Base-by-base conservation (phyloP, 805 yeast genomes). In the Teunomyces kruisii region DNA sequence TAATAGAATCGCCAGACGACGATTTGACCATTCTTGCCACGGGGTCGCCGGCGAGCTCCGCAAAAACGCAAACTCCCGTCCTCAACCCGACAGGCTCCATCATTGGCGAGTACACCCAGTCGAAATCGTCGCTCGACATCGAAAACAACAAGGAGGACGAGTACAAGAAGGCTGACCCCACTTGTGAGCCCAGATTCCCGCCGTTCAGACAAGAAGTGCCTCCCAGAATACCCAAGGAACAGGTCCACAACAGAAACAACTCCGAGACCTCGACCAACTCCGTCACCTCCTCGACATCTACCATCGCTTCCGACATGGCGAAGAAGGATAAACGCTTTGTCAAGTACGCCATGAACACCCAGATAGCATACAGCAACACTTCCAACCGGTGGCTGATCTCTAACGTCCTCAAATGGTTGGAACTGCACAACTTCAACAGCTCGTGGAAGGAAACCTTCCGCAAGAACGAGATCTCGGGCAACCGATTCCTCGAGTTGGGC, bases 381-480 rank as follows among this genome's bases (percentile, higher is more conserved):
- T 80, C 86, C 1, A 74, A 72, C 5, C 83, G 80, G 47, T 89
- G 97, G 97, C 80, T 84, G 1, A 67, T 78, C 50, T 80, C 75
- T n/a, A 72, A 86, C 42, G 91, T 89, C 1, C 47, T 74, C 0
- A 59, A 67, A 39, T 90, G 96, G 95, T 70, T 90, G 19, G 82
- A 76, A 6, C 54, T 63, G n/a, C 76, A 89, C 59, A 74, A 77
- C 15, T 90, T 90, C 64, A 84, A 85, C 52, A 78, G 75, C 3
- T 70, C 83, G 10, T 90, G 97, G 97, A 69, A 77, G n/a, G 77
- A 72, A 4, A 76, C 82, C 13, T 86, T 90, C 62, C 67, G 67
- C 32, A 72, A 72, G 35, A 73, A 80, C 48, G 78, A 79, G 40
- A 69, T 90, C 2, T 67, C 74, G 8, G 89, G 90, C 0, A 76